Evolutionary conservation across 2,329 filamentous ascomycete genomes (phyloP).

Genomic region (Phialemonium atrogriseum): DNA sequence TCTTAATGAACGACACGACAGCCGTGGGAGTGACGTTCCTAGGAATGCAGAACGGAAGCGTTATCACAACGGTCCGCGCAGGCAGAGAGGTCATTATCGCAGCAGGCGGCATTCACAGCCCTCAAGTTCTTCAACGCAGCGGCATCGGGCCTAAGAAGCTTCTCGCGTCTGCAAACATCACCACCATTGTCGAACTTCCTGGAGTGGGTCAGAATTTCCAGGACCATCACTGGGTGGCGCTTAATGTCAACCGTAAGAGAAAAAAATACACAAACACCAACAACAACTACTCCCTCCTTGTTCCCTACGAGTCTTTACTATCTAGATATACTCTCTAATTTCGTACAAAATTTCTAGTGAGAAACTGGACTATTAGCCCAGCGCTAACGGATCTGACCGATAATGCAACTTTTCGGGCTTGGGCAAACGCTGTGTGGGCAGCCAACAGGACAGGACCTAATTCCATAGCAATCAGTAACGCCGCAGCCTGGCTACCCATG

Average conservation of each 20-base stretch:
- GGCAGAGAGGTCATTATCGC: slow-evolving; percentile 34
- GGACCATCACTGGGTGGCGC: slow-evolving; percentile 32
- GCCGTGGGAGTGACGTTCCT: slow-evolving; percentile 15
- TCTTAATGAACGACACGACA: slow-evolving; percentile 17
- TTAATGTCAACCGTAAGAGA: slow-evolving; percentile 17
- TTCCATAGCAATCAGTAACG: slow-evolving; percentile 24
- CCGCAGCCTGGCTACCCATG: slow-evolving; percentile 26
- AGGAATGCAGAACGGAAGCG: no score
- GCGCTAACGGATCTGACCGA: not conserved
- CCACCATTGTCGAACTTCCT: slow-evolving; percentile 30
- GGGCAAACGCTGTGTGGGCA: slow-evolving; percentile 3
- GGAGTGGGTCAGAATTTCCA: slow-evolving; percentile 42
- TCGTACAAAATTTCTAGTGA: slow-evolving; percentile 19
- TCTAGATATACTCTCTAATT: slow-evolving; percentile 11
- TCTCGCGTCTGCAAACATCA: slow-evolving; percentile 33
- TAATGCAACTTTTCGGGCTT: not conserved
- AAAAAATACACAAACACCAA: slow-evolving; percentile 11
- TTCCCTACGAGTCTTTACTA: slow-evolving; percentile 5
- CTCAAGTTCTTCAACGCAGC: slow-evolving; percentile 25
- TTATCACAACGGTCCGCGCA: slow-evolving; percentile 16
- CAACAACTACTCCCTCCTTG: slow-evolving; percentile 15
- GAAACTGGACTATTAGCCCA: slow-evolving; percentile 22
- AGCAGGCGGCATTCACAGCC: slow-evolving; percentile 31
- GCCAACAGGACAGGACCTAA: slow-evolving; percentile 15
- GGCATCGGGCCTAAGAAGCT: slow-evolving; percentile 30